These are phyloP conservation scores for Oryza coarctata DNA, from an alignment of 176 grass and related monocot species.

Conservation along the genomic window DNA sequence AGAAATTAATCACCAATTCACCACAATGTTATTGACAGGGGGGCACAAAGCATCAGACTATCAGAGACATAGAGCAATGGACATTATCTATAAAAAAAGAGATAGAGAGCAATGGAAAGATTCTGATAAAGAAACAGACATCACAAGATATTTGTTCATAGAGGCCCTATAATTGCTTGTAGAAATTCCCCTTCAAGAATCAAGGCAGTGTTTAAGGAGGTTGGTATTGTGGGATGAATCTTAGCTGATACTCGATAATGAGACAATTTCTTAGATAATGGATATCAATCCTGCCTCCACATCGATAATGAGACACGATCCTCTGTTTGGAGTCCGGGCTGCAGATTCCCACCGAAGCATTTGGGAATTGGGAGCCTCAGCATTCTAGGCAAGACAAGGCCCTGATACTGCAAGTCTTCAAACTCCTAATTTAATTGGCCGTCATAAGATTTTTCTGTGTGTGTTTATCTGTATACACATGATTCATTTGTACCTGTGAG, in stretches of 20 bases:
- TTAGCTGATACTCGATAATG: not conserved
- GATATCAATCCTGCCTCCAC: too few species aligned
- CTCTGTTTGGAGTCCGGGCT: not conserved
- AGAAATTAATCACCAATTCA: not conserved
- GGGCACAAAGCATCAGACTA: not conserved
- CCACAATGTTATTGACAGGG: not conserved
- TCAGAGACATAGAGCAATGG: not conserved
- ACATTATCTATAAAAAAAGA: not conserved
- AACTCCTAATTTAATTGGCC: not conserved
- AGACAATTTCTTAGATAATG: not conserved
- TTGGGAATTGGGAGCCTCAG: not conserved
- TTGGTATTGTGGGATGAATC: not conserved
- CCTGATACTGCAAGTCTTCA: not conserved
- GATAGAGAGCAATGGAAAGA: not conserved
- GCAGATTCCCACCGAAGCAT: not conserved
- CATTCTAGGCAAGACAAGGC: constrained; percentile 11
- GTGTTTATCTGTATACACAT: constrained; percentile 14
- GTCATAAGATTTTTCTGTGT: not conserved
- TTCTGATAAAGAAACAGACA: not conserved
- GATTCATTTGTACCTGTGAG: constrained; percentile 11
- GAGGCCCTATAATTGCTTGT: not conserved
- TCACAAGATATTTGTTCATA: not conserved
- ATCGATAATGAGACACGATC: not conserved
- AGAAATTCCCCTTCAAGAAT: not conserved
- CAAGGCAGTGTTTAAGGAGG: not conserved